Percentiles rank a stretch among this genome's conserved stretches.
These are phyloP conservation scores for Phytophthora macrochlamydospora DNA, from an alignment of 352 stramenopile species.

Conservation along the genomic window DNA sequence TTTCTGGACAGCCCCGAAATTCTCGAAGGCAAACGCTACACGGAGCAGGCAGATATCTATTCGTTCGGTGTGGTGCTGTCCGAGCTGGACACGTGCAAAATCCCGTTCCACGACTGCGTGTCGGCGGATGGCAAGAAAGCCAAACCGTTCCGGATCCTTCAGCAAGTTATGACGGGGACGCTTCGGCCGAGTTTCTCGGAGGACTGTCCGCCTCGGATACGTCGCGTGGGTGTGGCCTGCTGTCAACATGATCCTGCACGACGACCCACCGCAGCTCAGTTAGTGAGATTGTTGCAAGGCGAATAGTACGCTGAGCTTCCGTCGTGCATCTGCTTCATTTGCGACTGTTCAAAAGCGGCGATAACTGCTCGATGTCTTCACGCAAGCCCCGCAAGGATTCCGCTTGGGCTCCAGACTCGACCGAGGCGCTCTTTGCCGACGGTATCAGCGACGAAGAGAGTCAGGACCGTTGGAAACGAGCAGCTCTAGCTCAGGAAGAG, in stretches of 20 bases:
- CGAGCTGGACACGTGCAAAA: slow-evolving; percentile 47
- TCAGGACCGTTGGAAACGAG: slow-evolving; percentile 42
- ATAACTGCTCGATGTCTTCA: slow-evolving; percentile 15
- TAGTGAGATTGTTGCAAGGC: slow-evolving; percentile 26
- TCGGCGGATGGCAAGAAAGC: slow-evolving; percentile 17
- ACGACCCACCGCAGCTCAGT: slow-evolving; percentile 24
- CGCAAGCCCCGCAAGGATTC: slow-evolving; percentile 27
- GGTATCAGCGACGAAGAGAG: slow-evolving; percentile 22
- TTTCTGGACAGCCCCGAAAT: slow-evolving; percentile 74
- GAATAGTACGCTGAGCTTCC: background rate
- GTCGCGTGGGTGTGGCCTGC: slow-evolving; percentile 37
- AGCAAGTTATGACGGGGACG: slow-evolving; percentile 46
- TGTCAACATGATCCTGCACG: slow-evolving; percentile 44
- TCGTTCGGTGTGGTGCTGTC: slow-evolving; percentile 62
- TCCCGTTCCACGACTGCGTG: slow-evolving; percentile 29
- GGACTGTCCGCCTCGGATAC: slow-evolving; percentile 45
- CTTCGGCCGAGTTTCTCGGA: slow-evolving; percentile 48
- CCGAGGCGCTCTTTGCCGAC: slow-evolving; percentile 25
- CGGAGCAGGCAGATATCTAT: slow-evolving; percentile 70
- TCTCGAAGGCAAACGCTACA: slow-evolving; percentile 53
- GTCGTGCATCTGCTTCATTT: no score
- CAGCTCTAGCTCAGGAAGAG: slow-evolving; percentile 51
- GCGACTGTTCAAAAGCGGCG: no score
- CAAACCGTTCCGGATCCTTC: slow-evolving; percentile 53
- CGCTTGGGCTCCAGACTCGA: slow-evolving; percentile 27